A percentile compares a stretch with the other conserved stretches of the same genome.
phyloP scores from a whole-genome alignment of 768 basidiomycete genomes.

The Rubroboletus satanas region DNA sequence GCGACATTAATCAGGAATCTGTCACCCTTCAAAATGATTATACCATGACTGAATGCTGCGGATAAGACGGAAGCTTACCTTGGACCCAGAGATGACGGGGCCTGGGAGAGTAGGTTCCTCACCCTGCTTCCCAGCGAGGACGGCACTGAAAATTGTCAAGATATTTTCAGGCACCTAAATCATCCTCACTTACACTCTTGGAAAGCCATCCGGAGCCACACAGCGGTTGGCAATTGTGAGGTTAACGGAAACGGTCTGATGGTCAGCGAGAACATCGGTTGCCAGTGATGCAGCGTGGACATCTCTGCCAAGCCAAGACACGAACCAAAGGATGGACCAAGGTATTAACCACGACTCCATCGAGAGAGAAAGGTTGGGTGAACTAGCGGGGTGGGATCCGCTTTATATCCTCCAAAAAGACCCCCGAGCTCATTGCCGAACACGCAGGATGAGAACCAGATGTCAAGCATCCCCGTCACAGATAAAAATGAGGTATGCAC shows the following conservation, averaged over 20 bases:
- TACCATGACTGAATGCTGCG: neutral
- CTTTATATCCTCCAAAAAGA: neutral
- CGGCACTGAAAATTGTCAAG: slow-evolving; percentile 21
- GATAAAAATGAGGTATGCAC: neutral
- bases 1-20: slow-evolving; percentile 15
- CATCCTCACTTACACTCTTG: slow-evolving; percentile 4
- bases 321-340: neutral
- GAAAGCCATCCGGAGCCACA: slow-evolving; percentile 12
- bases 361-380: neutral
- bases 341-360: neutral
- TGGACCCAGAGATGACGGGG: slow-evolving; percentile 38
- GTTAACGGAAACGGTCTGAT: neutral
- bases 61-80: slow-evolving; percentile 16
- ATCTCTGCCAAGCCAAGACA: neutral
- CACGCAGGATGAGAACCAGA: neutral
- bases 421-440: neutral
- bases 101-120: slow-evolving; percentile 34
- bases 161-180: neutral
- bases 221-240: slow-evolving; percentile 5
- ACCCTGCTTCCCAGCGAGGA: slow-evolving; percentile 32
- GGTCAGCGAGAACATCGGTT: neutral
- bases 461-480: neutral
- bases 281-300: neutral
- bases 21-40: slow-evolving; percentile 13
- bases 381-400: neutral